A percentile compares a stretch with the other conserved stretches of the same genome.
Evolutionary conservation across 2,329 filamentous ascomycete species (phyloP).

Genomic region (Celoporthe dispersa): DNA sequence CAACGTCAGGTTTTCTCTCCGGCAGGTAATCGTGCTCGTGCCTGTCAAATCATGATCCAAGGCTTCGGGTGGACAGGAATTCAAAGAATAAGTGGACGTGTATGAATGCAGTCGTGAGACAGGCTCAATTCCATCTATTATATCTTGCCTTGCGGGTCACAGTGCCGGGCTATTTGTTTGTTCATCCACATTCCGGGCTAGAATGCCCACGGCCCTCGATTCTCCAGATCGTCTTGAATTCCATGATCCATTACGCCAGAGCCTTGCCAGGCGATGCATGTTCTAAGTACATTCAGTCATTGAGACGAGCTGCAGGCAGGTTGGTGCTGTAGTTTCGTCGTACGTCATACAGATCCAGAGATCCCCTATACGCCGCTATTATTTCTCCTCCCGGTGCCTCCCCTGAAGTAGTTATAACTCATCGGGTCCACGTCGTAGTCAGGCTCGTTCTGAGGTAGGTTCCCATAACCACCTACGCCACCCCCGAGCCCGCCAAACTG

Average conservation of each 20-base stretch:
- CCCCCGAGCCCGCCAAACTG: conserved; percentile 60
- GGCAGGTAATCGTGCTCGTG: too few species aligned
- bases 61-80: neutral
- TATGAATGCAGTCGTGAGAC: neutral
- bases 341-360: neutral
- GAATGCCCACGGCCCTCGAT: neutral
- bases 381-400: conserved; percentile 33
- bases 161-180: neutral
- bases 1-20: too few species aligned
- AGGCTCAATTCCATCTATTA: neutral
- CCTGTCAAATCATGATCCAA: too few species aligned
- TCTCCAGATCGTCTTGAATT: neutral
- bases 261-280: conserved; percentile 19
- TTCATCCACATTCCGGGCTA: neutral
- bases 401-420: conserved; percentile 63
- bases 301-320: neutral
- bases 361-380: conserved; percentile 13
- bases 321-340: neutral
- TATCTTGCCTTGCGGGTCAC: neutral
- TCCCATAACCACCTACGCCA: conserved; percentile 63
- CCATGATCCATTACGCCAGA: conserved; percentile 21
- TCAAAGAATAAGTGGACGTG: neutral
- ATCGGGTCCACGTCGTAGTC: conserved; percentile 47
- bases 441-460: conserved; percentile 58
- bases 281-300: conserved; percentile 17